Evolutionary conservation across 2,329 filamentous ascomycete species (phyloP), one percentile per base, ranked within the genome.

Genomic region (Amesomyces nigricolor): DNA sequence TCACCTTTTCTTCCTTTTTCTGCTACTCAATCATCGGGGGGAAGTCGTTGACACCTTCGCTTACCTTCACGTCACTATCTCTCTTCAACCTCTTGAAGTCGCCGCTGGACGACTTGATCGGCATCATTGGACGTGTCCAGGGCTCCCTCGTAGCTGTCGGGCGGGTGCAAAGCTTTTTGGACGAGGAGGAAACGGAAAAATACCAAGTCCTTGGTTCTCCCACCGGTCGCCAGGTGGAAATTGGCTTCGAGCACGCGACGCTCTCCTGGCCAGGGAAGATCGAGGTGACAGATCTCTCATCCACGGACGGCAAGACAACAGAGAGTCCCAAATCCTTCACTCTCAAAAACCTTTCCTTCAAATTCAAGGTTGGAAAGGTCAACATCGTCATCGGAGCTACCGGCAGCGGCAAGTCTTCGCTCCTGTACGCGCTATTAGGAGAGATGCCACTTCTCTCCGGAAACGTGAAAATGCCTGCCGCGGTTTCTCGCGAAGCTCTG

Each of bases 81-180:
- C 84, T 97, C 62, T 97, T 97, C 70, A 91, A 90, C 67, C 83
- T 97, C 46, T 82, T 97, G 14, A 86, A 92, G 51, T 88, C 96
- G 50, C 94, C 92, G 4, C 76, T 97, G 43, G 92, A 97, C 70
- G 91, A 96, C 71, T 80, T 97, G 53, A 92, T 92, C 49, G 91
- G 97, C 70, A 97, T 97, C 91, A 86, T 96, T 66, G 92, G 92
- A 13, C 92, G 96, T 73, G 91, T 97, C 8, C 90, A 96, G 73
- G 92, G 97, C 71, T 89, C 90, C 19, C n/a, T 97, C 32, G 52
- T 54, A 49, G 52, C 92, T 0, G 84, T 97, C 50, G 91, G 95
- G 66, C 91, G 92, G 76, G 89, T 97, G 6, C 91, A 97, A 67
- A 87, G 94, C 63, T 97, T 96, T 65, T 73, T 97, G 39, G 85